Evolutionary conservation across 352 stramenopile species (phyloP), one percentile per base, ranked within the genome.

Genomic region (Phytophthora idaei): DNA sequence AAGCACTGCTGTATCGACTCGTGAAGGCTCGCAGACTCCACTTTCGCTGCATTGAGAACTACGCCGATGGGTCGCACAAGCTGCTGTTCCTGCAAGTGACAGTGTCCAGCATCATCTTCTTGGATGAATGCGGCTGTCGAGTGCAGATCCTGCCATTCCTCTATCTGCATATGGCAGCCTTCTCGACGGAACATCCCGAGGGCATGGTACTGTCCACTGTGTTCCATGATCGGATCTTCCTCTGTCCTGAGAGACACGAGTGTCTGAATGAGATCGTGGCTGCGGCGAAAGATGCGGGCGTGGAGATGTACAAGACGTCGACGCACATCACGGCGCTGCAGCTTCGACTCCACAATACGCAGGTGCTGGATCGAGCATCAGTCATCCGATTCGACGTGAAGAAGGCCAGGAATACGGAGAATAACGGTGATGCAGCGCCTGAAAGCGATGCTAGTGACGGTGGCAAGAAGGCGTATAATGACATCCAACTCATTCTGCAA

Each of bases 401-500:
- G 46, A 91, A 87, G 52, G 57, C 48, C 1, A 67, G 45, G 29
- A 71, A 51, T 44, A 57, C 42, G 5, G 41, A 52, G 4, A 54
- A 51, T 3, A 74, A 65, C 31, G 69, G 54, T 14, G 66, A 77
- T 17, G 57, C 32, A 41, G 28, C 63, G 4, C 48, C 56, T 32
- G 65, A 21, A 48, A 71, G 65, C 42, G 60, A 69, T 6, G 17
- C 25, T 5, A 71, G 61, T 49, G 73, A 83, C 32, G 77, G 73
- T 11, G 61, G 46, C 12, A 82, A 67, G 49, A 78, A 73, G 15
- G 42, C 47, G 29, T 80, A 74, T 57, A 73, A 82, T 46, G 67
- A 76, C n/a, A 87, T 89, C 37, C 85, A 91, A 46, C 67, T 93
- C 25, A 84, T 93, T 39, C 57, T 93, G 51, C 81, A 91, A 57